A percentile compares a stretch with the other conserved stretches of the same genome.
These are phyloP conservation scores for Perilla frutescens DNA, from an alignment of 257 asterid genomes.

Conservation along the genomic window DNA sequence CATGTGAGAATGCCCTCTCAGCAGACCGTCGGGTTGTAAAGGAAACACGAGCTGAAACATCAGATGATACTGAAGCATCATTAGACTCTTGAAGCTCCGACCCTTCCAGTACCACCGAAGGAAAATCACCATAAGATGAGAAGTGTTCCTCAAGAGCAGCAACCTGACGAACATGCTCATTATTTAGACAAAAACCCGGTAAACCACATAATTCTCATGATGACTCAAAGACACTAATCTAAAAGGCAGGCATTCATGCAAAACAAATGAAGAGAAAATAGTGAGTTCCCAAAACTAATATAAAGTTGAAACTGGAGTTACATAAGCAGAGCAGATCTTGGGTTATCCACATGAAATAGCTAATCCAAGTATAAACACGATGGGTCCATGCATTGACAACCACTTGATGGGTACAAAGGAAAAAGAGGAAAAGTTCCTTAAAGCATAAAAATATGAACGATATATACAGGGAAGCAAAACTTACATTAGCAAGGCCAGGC, in stretches of 20 bases:
- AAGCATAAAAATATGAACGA: neutral
- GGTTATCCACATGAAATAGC: neutral
- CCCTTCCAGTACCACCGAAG: slow-evolving; percentile 74
- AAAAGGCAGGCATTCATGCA: slow-evolving; percentile 1
- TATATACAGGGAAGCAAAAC: slow-evolving; percentile 28
- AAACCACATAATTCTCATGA: neutral
- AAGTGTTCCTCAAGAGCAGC: slow-evolving; percentile 81
- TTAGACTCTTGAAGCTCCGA: slow-evolving; percentile 50
- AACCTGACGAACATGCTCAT: slow-evolving; percentile 50
- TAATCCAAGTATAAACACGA: neutral
- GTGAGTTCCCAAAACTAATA: slow-evolving; percentile 5
- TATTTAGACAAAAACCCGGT: neutral
- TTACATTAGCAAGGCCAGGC: slow-evolving; percentile 76
- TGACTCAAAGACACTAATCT: neutral
- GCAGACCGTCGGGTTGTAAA: slow-evolving; percentile 77
- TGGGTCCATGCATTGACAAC: slow-evolving; percentile 28
- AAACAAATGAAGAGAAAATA: neutral
- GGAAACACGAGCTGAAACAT: slow-evolving; percentile 66
- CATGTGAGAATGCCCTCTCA: slow-evolving; percentile 84
- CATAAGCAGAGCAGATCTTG: neutral
- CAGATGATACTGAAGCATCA: slow-evolving; percentile 47
- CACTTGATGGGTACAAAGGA: slow-evolving; percentile 1
- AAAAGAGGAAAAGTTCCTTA: neutral
- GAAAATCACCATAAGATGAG: slow-evolving; percentile 73
- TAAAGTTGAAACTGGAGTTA: neutral